These are phyloP conservation scores for Bigelowiella natans DNA, from an alignment of 78 protist species.

Conservation along the genomic window DNA sequence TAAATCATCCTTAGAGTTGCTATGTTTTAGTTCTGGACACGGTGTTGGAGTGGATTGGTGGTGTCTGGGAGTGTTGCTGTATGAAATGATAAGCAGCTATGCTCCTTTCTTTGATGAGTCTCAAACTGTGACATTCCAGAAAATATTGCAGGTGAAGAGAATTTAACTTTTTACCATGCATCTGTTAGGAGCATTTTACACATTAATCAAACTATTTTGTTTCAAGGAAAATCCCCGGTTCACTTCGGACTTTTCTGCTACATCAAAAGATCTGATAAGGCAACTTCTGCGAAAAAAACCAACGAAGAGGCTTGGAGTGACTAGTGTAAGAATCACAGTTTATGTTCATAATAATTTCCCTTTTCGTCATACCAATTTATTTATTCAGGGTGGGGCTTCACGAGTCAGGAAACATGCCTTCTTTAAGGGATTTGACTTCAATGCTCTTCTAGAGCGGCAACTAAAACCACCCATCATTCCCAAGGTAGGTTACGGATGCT, in stretches of 20 bases:
- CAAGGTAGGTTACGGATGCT: too few relatives aligned
- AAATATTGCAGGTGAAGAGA: background rate
- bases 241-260: background rate
- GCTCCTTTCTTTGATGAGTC: background rate
- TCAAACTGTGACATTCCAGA: background rate
- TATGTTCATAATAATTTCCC: background rate
- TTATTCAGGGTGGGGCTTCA: background rate
- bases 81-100: background rate
- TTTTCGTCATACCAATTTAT: background rate
- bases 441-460: background rate
- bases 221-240: background rate
- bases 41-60: constrained; percentile 1
- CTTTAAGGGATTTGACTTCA: background rate
- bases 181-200: too few relatives aligned
- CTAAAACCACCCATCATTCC: constrained; percentile 4
- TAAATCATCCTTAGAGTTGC: background rate
- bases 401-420: background rate
- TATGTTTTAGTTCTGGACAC: background rate
- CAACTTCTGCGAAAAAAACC: background rate
- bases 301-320: background rate
- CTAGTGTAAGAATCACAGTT: background rate
- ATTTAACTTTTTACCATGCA: too few relatives aligned
- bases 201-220: too few relatives aligned
- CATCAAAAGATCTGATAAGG: background rate
- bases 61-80: background rate